Conservation (phyloP, 495 filamentous ascomycete species). For the Penicillium lagena region DNA sequence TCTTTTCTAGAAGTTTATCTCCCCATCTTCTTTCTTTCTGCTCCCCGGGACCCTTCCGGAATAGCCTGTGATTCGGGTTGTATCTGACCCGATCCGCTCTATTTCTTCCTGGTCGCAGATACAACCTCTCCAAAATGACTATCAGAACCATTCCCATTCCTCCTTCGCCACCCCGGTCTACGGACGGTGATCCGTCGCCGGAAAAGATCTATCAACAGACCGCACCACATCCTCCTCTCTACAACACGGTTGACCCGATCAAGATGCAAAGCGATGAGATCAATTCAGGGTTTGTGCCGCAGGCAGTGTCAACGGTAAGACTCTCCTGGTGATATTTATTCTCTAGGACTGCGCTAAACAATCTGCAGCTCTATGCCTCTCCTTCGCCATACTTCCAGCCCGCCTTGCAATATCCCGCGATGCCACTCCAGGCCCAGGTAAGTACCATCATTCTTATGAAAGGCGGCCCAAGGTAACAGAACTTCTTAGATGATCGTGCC, state of each 20-base stretch:
- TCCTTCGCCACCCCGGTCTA: constrained; percentile 23
- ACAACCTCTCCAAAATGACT: neutral
- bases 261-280: neutral
- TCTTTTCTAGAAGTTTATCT: constrained; percentile 1
- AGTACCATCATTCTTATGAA: too few relatives aligned
- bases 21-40: constrained; percentile 8
- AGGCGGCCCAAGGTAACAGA: neutral
- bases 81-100: constrained; percentile 2
- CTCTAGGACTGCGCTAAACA: neutral
- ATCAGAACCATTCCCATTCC: constrained; percentile 7
- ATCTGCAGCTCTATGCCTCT: constrained; percentile 8
- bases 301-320: constrained; percentile 4
- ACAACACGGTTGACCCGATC: neutral
- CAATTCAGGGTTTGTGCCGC: neutral
- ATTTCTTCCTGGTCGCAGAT: neutral
- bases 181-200: constrained; percentile 8
- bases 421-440: too few relatives aligned
- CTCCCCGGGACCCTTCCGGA: constrained; percentile 5
- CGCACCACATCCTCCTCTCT: constrained; percentile 8
- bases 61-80: neutral
- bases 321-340: neutral
- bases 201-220: constrained; percentile 9
- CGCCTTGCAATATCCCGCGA: neutral
- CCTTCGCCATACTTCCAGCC: constrained; percentile 5
- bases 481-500: constrained; percentile 5